These are phyloP conservation scores for Bromus sterilis DNA, from an alignment of 176 grass and related monocot genomes.

Conservation along the genomic window DNA sequence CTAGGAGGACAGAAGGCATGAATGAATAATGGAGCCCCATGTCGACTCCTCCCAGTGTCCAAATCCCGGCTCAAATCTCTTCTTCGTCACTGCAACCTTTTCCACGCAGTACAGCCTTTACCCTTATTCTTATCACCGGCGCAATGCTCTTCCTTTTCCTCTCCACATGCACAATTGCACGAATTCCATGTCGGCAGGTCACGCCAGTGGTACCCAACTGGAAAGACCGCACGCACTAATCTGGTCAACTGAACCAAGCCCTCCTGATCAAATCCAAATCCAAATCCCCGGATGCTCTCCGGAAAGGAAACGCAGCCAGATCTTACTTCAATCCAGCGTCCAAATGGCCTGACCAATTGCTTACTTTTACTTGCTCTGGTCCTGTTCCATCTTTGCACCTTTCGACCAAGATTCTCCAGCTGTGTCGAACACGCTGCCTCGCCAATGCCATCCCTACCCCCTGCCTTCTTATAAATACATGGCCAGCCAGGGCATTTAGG, in stretches of 20 bases:
- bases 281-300: conserved; percentile 40
- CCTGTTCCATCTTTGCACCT: not conserved
- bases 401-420: not conserved
- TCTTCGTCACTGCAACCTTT: not conserved
- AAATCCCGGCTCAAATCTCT: not conserved
- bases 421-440: not conserved
- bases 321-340: not conserved
- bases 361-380: not conserved
- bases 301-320: not conserved
- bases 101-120: not conserved
- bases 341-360: too few relatives aligned
- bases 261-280: not conserved
- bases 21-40: too few relatives aligned
- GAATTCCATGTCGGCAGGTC: conserved; percentile 4
- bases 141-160: not conserved
- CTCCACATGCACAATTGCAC: conserved; percentile 19
- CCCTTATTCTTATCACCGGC: not conserved
- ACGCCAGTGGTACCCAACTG: not conserved
- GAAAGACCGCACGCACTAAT: not conserved
- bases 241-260: conserved; percentile 10
- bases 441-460: not conserved
- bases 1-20: too few relatives aligned
- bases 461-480: not conserved
- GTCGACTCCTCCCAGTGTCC: too few relatives aligned
- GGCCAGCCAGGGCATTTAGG: not conserved